A percentile compares a stretch with the other conserved stretches of the same genome.
Conservation (phyloP, 73 alveolate species). For the Stentor roeselii region DNA sequence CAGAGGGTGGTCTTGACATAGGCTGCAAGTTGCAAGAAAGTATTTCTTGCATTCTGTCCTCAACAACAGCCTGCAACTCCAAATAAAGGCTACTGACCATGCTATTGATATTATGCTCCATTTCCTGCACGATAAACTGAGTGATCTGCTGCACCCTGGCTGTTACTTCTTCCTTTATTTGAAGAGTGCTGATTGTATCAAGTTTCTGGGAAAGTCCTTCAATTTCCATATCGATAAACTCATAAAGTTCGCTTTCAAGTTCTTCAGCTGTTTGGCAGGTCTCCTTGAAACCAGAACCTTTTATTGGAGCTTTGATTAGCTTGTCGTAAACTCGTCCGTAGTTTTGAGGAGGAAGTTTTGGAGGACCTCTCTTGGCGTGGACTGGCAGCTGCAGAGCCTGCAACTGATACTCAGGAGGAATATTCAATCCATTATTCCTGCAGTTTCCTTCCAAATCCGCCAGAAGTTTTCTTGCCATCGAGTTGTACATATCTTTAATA, state of each 20-base stretch:
- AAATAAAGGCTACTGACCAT: not conserved
- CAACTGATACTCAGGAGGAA: not conserved
- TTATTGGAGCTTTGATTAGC: not conserved
- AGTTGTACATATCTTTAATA: not conserved
- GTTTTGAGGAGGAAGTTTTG: slow-evolving; percentile 1
- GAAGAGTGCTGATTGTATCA: slow-evolving; percentile 2
- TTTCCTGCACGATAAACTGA: slow-evolving; percentile 14
- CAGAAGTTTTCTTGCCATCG: not conserved
- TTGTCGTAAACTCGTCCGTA: not conserved
- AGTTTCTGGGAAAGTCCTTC: slow-evolving; percentile 10
- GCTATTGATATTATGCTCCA: not conserved
- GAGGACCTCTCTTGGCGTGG: slow-evolving; percentile 25
- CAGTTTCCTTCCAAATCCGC: not conserved
- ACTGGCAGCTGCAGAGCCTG: not conserved
- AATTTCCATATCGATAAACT: not conserved
- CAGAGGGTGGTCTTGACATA: slow-evolving; percentile 4
- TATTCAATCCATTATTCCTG: not conserved
- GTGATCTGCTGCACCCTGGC: not conserved
- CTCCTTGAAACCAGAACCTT: not conserved
- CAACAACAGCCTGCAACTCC: slow-evolving; percentile 10
- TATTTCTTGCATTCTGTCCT: slow-evolving; percentile 5
- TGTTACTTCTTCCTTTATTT: not conserved
- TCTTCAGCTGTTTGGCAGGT: not conserved
- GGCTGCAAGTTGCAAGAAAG: not conserved
- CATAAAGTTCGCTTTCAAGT: not conserved